Base-by-base conservation (phyloP, 345 rosid species). In the Luvunga scandens region DNA sequence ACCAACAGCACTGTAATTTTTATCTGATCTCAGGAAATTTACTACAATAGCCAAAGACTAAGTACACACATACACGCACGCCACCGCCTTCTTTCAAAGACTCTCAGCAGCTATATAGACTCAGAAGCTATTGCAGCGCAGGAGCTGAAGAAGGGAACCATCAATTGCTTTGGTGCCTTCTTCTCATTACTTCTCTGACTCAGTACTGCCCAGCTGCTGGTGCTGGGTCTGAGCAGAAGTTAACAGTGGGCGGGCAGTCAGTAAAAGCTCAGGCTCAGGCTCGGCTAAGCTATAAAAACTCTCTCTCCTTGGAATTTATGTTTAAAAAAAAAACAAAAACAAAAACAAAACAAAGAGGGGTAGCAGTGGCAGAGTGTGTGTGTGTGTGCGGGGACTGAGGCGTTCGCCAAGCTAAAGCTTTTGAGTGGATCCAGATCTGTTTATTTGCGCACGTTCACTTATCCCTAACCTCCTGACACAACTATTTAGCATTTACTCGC, bases 351-450 rank as follows among this genome's bases (percentile, higher is more conserved):
- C 13, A 22, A 27, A 66, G 7, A 7, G 22, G 63, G 38, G 71
- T 12, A 64, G 61, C 24, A 57, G 71, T 9, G 77, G 22, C 75
- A 4, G 42, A 38, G 42, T 7, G 75, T 0, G 69, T 25, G 76
- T 21, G 66, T 13, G 48, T 45, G 50, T 45, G 18, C 3, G 50
- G 5, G 50, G 5, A 12, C 50, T 13, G 50, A 12, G 50, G 50
- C 12, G 50, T 12, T 42, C 0, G 50, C 50, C 12, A 42, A 42
- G 10, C 50, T 42, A 12, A 33, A 70, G 5, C n/a, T 28, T 45
- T 36, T 38, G 77, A 76, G 81, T 61, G 86, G 75, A 86, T 82
- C 86, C 78, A 81, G 89, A 83, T 83, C 88, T 78, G 77, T 81
- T 28, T 16, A 4, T 30, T 76, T 80, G 75, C 71, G 86, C 86